phyloP scores from a whole-genome alignment of 1,284 basidiomycete genomes.

The Hypsizygus ulmarius region DNA sequence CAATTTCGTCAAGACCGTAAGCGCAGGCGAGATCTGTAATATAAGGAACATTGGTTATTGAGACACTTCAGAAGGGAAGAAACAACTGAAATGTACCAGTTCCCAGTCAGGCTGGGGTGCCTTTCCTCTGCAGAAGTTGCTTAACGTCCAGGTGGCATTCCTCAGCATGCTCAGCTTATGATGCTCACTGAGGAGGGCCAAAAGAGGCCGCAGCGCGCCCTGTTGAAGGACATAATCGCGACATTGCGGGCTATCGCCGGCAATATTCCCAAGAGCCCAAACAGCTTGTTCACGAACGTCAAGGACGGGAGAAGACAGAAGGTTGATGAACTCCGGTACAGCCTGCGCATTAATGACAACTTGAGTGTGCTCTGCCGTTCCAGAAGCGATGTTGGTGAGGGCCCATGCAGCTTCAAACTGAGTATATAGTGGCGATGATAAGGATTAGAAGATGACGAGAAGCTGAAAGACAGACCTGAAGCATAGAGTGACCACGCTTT shows the following conservation, averaged over 20 bases:
- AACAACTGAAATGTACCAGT: slow-evolving; percentile 51
- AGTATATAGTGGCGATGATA: slow-evolving; percentile 12
- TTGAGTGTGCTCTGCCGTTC: slow-evolving; percentile 97
- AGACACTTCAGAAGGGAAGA: slow-evolving; percentile 7
- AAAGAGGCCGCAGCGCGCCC: slow-evolving; percentile 70
- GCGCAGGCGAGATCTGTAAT: slow-evolving; percentile 88
- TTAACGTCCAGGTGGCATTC: slow-evolving; percentile 97
- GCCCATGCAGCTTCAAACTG: slow-evolving; percentile 99
- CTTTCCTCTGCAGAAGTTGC: slow-evolving; percentile 98
- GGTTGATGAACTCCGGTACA: slow-evolving; percentile 96
- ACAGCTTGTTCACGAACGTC: slow-evolving; percentile 97
- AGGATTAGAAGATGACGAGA: slow-evolving; percentile 7
- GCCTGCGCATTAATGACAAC: slow-evolving; percentile 95
- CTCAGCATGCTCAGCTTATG: slow-evolving; percentile 97
- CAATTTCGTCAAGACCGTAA: slow-evolving; percentile 94
- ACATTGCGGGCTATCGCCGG: slow-evolving; percentile 93
- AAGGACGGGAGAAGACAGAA: slow-evolving; percentile 82
- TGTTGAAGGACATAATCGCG: slow-evolving; percentile 85
- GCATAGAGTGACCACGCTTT: slow-evolving; percentile 85
- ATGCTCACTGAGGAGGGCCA: slow-evolving; percentile 75
- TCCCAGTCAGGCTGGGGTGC: slow-evolving; percentile 96
- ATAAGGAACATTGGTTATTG: slow-evolving; percentile 12
- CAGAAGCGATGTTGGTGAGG: slow-evolving; percentile 98
- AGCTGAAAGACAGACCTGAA: slow-evolving; percentile 65
- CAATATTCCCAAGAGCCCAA: slow-evolving; percentile 96